These are phyloP conservation scores for Candida chauliodis DNA, from an alignment of 805 yeast species.

Conservation along the genomic window DNA sequence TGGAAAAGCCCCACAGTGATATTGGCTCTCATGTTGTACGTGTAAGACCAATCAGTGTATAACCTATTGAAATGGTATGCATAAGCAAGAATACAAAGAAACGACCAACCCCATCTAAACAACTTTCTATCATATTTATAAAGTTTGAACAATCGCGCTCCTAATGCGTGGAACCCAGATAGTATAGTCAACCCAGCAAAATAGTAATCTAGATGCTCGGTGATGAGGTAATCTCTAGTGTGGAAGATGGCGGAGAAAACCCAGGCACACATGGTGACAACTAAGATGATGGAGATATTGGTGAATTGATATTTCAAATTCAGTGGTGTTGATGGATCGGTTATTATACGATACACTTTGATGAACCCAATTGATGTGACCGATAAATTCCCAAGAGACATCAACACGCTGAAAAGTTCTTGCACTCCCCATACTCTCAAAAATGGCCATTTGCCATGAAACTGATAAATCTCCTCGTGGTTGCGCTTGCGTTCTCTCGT, in stretches of 20 bases:
- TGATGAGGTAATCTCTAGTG: conserved; percentile 70
- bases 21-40: conserved; percentile 92
- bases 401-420: conserved; percentile 75
- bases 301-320: conserved; percentile 12
- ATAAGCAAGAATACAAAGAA: conserved; percentile 49
- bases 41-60: conserved; percentile 76
- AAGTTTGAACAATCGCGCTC: conserved; percentile 56
- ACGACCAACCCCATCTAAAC: conserved; percentile 33
- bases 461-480: conserved; percentile 66
- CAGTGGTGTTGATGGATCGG: conserved; percentile 4
- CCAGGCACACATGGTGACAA: conserved; percentile 86
- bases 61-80: conserved; percentile 63
- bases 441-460: conserved; percentile 99
- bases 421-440: conserved; percentile 73
- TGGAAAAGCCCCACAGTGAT: conserved; percentile 75
- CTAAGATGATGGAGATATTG: conserved; percentile 47
- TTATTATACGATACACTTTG: conserved; percentile 17
- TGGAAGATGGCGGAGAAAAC: conserved; percentile 81
- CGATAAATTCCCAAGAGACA: conserved; percentile 52
- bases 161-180: conserved; percentile 69
- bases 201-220: conserved; percentile 87
- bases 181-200: conserved; percentile 89
- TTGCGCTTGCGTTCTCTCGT: conserved; percentile 49
- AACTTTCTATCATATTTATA: conserved; percentile 34
- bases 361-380: conserved; percentile 50